These are phyloP conservation scores for Nakaseomyces kungkrabaensis DNA, from an alignment of 1,139 yeast genomes.

Conservation along the genomic window DNA sequence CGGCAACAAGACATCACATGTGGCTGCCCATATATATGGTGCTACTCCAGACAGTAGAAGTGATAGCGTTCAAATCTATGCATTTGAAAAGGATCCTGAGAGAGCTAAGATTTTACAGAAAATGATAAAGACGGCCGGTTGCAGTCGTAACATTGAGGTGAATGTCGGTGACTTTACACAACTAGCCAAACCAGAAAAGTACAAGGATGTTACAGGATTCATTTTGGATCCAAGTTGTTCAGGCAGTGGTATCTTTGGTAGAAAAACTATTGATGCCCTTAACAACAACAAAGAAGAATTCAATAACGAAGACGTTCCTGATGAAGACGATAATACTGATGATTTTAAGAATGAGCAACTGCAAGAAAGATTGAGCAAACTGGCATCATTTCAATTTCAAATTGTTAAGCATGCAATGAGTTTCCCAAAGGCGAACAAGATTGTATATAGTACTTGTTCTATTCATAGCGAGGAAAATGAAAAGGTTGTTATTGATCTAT, in stretches of 20 bases:
- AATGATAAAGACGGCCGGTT: slow-evolving; percentile 76
- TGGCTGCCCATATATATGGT: slow-evolving; percentile 49
- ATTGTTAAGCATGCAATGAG: slow-evolving; percentile 81
- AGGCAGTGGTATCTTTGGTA: slow-evolving; percentile 93
- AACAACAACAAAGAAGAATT: slow-evolving; percentile 21
- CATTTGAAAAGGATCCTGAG: slow-evolving; percentile 76
- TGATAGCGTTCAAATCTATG: slow-evolving; percentile 40
- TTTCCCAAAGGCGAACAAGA: slow-evolving; percentile 64
- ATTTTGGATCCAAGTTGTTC: slow-evolving; percentile 96
- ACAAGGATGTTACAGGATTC: slow-evolving; percentile 60
- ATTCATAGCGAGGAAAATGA: slow-evolving; percentile 91
- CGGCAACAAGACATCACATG: slow-evolving; percentile 92
- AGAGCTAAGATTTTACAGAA: slow-evolving; percentile 63
- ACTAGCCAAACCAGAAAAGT: slow-evolving; percentile 45
- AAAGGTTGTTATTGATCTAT: slow-evolving; percentile 69
- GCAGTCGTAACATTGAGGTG: slow-evolving; percentile 43
- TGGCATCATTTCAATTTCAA: slow-evolving; percentile 77
- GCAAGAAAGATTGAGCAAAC: slow-evolving; percentile 54
- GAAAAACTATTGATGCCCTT: slow-evolving; percentile 32
- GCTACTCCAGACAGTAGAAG: slow-evolving; percentile 9
- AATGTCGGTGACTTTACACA: slow-evolving; percentile 78
- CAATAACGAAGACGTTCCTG: slow-evolving; percentile 28
- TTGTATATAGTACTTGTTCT: slow-evolving; percentile 95
- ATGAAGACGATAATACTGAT: slow-evolving; percentile 28
- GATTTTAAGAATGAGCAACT: slow-evolving; percentile 35